Base-by-base conservation (phyloP, 208 protist species). In the Leishmania tarentolae region DNA sequence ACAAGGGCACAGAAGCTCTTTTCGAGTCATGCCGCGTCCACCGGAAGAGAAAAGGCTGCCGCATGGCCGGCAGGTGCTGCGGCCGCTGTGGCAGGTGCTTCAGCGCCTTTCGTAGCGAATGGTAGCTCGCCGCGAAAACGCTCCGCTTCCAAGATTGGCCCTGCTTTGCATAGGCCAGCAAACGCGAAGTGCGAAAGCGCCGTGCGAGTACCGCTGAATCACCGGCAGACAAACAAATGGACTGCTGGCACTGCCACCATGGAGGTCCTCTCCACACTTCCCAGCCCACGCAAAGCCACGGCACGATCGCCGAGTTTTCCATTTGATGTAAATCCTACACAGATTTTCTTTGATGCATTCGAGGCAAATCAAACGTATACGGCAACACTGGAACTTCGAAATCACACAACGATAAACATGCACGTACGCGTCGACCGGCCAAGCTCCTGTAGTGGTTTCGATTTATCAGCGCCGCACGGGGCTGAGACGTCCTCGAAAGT, bases 341-440 rank as follows among this genome's bases (percentile, higher is more conserved):
- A 97, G 65, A 85, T 99, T 35, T 74, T 89, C 8, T 98, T 99
- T 81, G 81, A 92, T 37, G 85, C 79, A 19, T 95, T 96, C 81
- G 84, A 94, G 61, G 84, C 93, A 1, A 92, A 97, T 82, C 75
- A 90, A 2, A 89, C 82, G 28, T 98, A 98, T 81, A 90, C 94
- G 53, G 85, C 90, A 13, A 76, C 78, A 6, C 79, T 99, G 15
- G 83, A 84, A 35, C 83, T 99, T 47, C 96, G 94, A 44, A 99
- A 99, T 81, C 89, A 86, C 63, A 97, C 93, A 3, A 84, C 89
- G 47, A 75, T 87, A 44, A 91, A 88, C 46, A 87, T 98, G 65
- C 93, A 93, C 79, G 80, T 99, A 7, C 95, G 94, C n/a, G 86
- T 99, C 17, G 76, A 92, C 35, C 89, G 80, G 2, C 94, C 94